phyloP scores from a whole-genome alignment of 805 yeast genomes.

The Monosporozyma siamensis region DNA sequence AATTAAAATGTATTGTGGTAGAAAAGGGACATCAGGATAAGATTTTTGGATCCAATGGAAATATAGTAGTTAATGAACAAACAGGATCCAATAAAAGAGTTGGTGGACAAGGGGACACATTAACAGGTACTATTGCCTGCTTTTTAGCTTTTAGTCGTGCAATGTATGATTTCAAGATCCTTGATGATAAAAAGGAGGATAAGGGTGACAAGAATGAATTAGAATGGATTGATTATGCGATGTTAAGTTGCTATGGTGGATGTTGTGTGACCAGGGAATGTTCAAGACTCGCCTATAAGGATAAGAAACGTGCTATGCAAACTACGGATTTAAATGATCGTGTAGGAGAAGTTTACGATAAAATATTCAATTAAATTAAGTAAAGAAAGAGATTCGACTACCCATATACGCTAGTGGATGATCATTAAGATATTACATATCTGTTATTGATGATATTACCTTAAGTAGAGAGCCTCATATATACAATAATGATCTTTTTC shows the following conservation, averaged over 20 bases:
- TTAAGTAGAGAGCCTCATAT: too few relatives aligned
- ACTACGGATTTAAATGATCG: conserved; percentile 70
- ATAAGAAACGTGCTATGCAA: conserved; percentile 69
- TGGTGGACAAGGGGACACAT: conserved; percentile 95
- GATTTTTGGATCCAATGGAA: conserved; percentile 16
- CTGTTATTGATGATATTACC: too few relatives aligned
- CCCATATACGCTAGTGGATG: too few relatives aligned
- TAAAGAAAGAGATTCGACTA: not conserved
- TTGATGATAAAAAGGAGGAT: conserved; percentile 40
- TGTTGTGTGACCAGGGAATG: conserved; percentile 57
- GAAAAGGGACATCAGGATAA: conserved; percentile 66
- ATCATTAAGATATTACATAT: too few relatives aligned
- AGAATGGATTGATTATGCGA: conserved; percentile 27
- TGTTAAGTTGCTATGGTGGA: conserved; percentile 66
- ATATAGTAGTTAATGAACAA: conserved; percentile 34
- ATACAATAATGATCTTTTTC: too few relatives aligned
- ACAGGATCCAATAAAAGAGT: conserved; percentile 71
- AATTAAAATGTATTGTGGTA: conserved; percentile 31
- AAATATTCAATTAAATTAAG: conserved; percentile 25
- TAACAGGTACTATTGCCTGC: conserved; percentile 79
- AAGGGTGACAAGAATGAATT: conserved; percentile 23
- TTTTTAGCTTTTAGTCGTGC: conserved; percentile 71
- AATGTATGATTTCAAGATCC: conserved; percentile 45
- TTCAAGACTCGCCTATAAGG: conserved; percentile 51
- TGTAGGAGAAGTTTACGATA: conserved; percentile 55